phyloP scores from a whole-genome alignment of 495 filamentous ascomycete genomes.

The Neurospora sp. region DNA sequence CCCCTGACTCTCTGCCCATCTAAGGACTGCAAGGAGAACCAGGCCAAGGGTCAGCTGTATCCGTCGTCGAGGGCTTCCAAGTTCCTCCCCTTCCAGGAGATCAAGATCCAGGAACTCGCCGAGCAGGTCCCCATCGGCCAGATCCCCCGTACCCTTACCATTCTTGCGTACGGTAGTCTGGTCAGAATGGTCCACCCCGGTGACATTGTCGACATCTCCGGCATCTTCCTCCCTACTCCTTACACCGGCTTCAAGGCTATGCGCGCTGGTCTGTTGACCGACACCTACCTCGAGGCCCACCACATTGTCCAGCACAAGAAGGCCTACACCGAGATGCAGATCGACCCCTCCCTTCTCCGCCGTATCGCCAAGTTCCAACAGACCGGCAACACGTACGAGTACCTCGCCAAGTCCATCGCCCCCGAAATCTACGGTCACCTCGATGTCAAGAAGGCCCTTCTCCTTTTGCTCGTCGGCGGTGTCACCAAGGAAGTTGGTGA shows the following conservation, averaged over 20 bases:
- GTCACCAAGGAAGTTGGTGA: conserved; percentile 97
- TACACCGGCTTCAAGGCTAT: conserved; percentile 98
- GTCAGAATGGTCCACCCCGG: conserved; percentile 84
- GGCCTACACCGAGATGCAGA: conserved; percentile 75
- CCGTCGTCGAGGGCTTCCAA: conserved; percentile 91
- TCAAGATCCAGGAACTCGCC: conserved; percentile 97
- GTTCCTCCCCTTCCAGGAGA: conserved; percentile 94
- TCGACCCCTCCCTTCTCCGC: conserved; percentile 62
- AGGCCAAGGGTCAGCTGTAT: conserved; percentile 85
- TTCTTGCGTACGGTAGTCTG: conserved; percentile 80
- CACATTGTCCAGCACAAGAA: conserved; percentile 93
- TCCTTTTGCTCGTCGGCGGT: conserved; percentile 89
- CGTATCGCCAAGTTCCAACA: conserved; percentile 73
- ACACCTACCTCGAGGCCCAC: conserved; percentile 94
- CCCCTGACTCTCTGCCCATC: conserved; percentile 81
- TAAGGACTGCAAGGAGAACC: conserved; percentile 77
- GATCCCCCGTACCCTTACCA: conserved; percentile 80
- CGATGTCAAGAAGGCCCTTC: conserved; percentile 95
- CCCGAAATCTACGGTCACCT: conserved; percentile 95
- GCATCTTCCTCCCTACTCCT: conserved; percentile 92
- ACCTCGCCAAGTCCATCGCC: conserved; percentile 87
- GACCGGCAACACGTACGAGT: conserved; percentile 88
- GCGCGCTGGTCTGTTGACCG: conserved; percentile 84
- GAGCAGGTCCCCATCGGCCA: conserved; percentile 97
- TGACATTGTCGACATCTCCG: conserved; percentile 84